A percentile compares a stretch with the other conserved stretches of the same genome.
Conservation (phyloP, 1,284 basidiomycete genomes). For the Ganoderma lingzhi region DNA sequence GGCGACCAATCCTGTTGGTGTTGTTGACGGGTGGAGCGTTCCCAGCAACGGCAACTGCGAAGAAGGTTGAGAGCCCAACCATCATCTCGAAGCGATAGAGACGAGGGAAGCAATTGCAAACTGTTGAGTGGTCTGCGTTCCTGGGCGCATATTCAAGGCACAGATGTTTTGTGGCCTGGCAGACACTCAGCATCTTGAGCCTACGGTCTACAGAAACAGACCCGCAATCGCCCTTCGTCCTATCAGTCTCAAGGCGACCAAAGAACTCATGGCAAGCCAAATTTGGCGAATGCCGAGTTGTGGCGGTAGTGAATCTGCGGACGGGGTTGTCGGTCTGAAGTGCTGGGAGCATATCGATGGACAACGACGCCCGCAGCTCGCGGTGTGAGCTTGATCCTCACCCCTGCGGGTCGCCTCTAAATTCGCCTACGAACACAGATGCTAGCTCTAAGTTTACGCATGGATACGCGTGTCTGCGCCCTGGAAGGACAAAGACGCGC, state of each 20-base stretch:
- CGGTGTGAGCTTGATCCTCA: neutral
- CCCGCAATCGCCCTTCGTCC: neutral
- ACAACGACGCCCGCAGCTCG: neutral
- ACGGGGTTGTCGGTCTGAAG: neutral
- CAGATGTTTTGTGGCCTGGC: neutral
- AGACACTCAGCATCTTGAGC: neutral
- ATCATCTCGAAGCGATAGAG: neutral
- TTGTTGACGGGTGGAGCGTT: neutral
- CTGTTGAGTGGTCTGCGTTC: neutral
- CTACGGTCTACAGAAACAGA: neutral
- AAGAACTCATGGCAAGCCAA: neutral
- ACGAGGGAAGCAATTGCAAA: neutral
- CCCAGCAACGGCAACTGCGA: neutral
- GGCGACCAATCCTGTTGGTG: neutral
- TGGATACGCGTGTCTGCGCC: neutral
- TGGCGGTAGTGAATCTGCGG: neutral
- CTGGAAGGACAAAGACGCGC: neutral
- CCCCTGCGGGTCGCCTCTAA: neutral
- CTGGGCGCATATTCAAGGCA: neutral
- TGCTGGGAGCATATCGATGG: neutral
- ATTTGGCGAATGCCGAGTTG: neutral
- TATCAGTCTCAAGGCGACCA: neutral
- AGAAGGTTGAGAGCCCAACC: neutral
- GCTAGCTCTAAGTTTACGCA: neutral
- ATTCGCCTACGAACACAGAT: neutral